Evolutionary conservation across 2,329 filamentous ascomycete genomes (phyloP), one percentile per base, ranked within the genome.

Genomic region (Aspergillus tanneri): DNA sequence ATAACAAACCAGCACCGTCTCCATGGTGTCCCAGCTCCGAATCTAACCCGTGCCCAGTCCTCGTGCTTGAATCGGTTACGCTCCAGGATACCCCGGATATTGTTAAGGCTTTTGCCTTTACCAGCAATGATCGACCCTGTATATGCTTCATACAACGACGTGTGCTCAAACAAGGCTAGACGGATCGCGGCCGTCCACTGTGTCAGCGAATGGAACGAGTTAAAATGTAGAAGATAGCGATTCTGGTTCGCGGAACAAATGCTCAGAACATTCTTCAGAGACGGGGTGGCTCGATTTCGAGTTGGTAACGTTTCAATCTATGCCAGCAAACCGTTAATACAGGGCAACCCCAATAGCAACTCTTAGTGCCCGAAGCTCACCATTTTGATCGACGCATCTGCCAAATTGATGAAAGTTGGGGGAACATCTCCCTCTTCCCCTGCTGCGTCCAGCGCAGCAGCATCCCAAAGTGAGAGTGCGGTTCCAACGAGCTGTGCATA

Each of bases 331-430:
- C 11, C 7, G 16, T 21, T 16, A 27, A 4, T 46, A 10, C 14
- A 10, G 5, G 8, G 11, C n/a, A 40, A 35, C 19, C 11, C 12
- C n/a, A 39, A 24, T 22, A 10, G 16, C 36, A 39, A 12, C 10
- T 21, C 16, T 22, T 19, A 23, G n/a, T 5, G 11, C 5, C 14
- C 52, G 37, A 25, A 38, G 55, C 71, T 58, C 79, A 96, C 93
- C 90, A 97, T 96, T 71, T 95, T 96, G 60, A 99, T 90, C 0
- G 93, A 96, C 16, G 93, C 93, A 78, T 99, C 93, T 5, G 93
- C 95, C 50, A 99, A 74, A 65, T 99, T 99, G 69, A 99, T 91
- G 67, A 96, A 99, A 42, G 88, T 93, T 24, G 90, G 90, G 34
- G 92, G 76, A 39, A 95, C 88, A 64, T 95, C 88, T 56, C 85